Evolutionary conservation across 2,329 filamentous ascomycete genomes (phyloP).

Genomic region (Aspergillus sp.): DNA sequence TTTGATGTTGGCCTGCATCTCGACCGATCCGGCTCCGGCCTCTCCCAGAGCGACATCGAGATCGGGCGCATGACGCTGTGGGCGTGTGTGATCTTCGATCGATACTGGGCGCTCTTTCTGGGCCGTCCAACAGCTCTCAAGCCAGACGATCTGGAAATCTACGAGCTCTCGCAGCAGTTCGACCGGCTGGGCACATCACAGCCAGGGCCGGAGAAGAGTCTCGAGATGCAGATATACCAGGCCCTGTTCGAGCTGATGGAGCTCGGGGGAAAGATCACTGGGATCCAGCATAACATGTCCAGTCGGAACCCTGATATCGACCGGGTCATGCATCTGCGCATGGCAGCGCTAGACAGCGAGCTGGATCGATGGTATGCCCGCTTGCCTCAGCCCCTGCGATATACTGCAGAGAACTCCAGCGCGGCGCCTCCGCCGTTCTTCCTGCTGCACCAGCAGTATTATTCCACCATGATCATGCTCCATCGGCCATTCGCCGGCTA

Average conservation of each 20-base stretch:
- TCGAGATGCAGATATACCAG: conserved; percentile 1
- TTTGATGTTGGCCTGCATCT: not conserved
- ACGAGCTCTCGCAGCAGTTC: not conserved
- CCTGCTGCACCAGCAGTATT: not conserved
- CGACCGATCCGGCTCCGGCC: not conserved
- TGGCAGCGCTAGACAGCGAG: not conserved
- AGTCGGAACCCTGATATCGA: not conserved
- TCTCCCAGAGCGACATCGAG: not conserved
- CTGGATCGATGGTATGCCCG: not conserved
- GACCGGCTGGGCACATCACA: not conserved
- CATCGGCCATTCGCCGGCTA: not conserved
- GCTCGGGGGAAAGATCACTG: not conserved
- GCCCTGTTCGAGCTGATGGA: conserved; percentile 1
- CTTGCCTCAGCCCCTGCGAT: not conserved
- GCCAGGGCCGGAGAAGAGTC: not conserved
- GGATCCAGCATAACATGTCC: not conserved
- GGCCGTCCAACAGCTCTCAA: not conserved
- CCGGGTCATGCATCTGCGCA: not conserved
- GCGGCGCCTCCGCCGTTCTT: not conserved
- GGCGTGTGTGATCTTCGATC: conserved; percentile 1
- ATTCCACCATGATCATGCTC: not conserved
- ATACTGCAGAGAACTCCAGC: not conserved
- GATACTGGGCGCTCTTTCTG: not conserved
- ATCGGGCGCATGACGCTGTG: not conserved
- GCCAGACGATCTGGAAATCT: not conserved